Evolutionary conservation across 495 filamentous ascomycete species (phyloP).

Genomic region (Hypoxylon lenormandii): DNA sequence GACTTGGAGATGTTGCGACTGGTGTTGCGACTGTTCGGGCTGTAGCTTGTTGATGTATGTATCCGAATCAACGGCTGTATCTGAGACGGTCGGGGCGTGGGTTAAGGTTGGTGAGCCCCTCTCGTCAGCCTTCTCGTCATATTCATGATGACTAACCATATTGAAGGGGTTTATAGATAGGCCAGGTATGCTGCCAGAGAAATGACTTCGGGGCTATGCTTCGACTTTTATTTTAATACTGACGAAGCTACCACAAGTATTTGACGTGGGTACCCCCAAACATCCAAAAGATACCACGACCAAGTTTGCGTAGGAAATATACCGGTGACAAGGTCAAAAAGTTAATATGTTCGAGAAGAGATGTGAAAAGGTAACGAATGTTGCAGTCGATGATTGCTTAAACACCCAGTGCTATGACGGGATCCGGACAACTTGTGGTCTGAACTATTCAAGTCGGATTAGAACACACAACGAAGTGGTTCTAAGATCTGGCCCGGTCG

Average conservation of each 20-base stretch:
- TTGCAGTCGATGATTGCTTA: conserved; percentile 1
- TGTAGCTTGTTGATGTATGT: conserved; percentile 38
- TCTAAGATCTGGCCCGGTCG: conserved; percentile 29
- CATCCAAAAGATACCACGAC: neutral
- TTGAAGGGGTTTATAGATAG: neutral
- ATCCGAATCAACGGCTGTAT: conserved; percentile 43
- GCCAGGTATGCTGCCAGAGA: neutral
- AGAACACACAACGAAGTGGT: conserved; percentile 44
- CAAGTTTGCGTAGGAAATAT: too few species aligned
- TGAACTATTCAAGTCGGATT: neutral
- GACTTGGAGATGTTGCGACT: conserved; percentile 36
- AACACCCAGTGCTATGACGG: conserved; percentile 10
- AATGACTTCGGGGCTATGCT: neutral
- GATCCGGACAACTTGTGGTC: conserved; percentile 3
- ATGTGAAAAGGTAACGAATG: conserved; percentile 25
- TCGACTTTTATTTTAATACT: neutral
- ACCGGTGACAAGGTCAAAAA: too few species aligned
- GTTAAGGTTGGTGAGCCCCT: conserved; percentile 45
- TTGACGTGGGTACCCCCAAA: neutral
- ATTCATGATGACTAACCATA: conserved; percentile 40
- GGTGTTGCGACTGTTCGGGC: conserved; percentile 17
- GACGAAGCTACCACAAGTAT: conserved; percentile 1
- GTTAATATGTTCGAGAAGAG: neutral
- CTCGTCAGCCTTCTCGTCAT: conserved; percentile 46
- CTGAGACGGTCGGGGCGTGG: conserved; percentile 44